These are phyloP conservation scores for Hirsutella thompsonii DNA, from an alignment of 2,329 filamentous ascomycete genomes.

Conservation along the genomic window DNA sequence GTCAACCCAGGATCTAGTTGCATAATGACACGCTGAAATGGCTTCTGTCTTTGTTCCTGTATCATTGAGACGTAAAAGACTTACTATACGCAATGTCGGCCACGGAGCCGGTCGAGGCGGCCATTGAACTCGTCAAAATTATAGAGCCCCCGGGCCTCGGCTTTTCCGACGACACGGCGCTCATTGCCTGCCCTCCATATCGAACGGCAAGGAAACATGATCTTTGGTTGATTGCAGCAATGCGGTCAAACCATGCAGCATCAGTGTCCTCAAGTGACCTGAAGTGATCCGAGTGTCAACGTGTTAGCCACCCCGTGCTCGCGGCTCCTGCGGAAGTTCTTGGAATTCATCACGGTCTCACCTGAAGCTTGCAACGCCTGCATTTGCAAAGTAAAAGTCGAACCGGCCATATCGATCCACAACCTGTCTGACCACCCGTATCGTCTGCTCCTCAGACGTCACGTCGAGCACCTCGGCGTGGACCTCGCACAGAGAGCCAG, in stretches of 20 bases:
- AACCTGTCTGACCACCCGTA: not conserved
- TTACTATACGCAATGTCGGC: constrained; percentile 5
- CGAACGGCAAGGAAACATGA: constrained; percentile 8
- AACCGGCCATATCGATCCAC: constrained; percentile 3
- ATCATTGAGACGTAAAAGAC: too few species aligned
- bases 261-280: constrained; percentile 3
- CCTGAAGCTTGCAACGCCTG: constrained; percentile 6
- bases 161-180: constrained; percentile 4
- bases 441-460: not conserved
- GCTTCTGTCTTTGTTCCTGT: too few species aligned
- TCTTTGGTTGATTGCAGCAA: constrained; percentile 6
- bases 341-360: constrained; percentile 2
- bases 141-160: constrained; percentile 5
- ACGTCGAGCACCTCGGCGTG: not conserved
- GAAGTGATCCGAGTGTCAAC: too few species aligned
- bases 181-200: constrained; percentile 9
- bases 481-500: not conserved
- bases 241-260: not conserved
- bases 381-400: constrained; percentile 12
- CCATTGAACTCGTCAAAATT: constrained; percentile 7
- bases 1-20: too few species aligned
- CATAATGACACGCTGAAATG: too few species aligned
- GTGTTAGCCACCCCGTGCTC: too few species aligned
- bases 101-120: constrained; percentile 3
- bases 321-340: too few species aligned